phyloP scores from a whole-genome alignment of 2,329 filamentous ascomycete species.

The Penicillium nordicum region DNA sequence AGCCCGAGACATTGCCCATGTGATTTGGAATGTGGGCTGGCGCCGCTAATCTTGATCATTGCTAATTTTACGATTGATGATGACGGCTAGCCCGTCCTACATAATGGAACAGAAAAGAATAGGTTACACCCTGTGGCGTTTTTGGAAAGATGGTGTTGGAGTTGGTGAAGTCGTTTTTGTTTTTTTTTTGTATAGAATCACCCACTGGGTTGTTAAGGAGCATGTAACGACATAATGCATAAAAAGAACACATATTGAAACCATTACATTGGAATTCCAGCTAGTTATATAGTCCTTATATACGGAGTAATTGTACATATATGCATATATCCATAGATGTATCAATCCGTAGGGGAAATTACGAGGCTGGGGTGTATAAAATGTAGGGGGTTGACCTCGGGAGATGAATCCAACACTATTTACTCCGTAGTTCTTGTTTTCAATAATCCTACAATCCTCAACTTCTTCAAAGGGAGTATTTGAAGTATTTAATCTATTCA shows the following conservation, averaged over 20 bases:
- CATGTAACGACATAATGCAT: constrained; percentile 2
- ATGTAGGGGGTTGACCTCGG: neutral
- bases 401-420: neutral
- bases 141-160: neutral
- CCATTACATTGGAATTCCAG: neutral
- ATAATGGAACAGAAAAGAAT: neutral
- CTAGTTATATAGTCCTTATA: neutral
- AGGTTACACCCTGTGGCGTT: neutral
- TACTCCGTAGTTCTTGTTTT: neutral
- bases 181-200: neutral
- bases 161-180: neutral
- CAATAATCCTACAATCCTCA: neutral
- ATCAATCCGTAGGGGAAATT: neutral
- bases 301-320: too few relatives aligned
- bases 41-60: constrained; percentile 41
- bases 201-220: neutral
- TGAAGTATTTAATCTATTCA: neutral
- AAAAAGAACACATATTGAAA: neutral
- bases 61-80: neutral
- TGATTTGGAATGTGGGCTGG: constrained; percentile 67
- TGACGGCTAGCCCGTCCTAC: neutral
- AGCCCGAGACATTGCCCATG: constrained; percentile 61
- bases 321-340: too few relatives aligned
- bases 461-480: neutral
- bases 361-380: neutral